Evolutionary conservation across 2,329 filamentous ascomycete genomes (phyloP).

Genomic region (Grosmannia clavigera): DNA sequence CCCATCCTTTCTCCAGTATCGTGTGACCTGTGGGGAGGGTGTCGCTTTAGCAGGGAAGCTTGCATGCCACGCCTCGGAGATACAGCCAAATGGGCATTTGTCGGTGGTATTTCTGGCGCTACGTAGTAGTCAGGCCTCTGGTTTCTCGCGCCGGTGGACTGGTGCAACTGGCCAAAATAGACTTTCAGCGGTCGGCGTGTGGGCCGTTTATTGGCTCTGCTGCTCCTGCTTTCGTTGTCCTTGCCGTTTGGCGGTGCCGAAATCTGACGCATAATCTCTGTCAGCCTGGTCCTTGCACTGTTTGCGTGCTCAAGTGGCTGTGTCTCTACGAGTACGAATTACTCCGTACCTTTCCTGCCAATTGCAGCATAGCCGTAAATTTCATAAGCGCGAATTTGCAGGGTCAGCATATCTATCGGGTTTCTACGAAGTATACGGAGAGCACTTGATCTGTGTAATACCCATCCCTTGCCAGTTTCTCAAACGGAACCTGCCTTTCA

Average conservation of each 20-base stretch:
- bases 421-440: no score
- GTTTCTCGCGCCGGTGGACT: not conserved
- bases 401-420: no score
- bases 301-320: not conserved
- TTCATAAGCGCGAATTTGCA: no score
- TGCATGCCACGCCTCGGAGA: constrained; percentile 5
- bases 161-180: no score
- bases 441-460: no score
- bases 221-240: not conserved
- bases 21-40: not conserved
- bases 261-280: not conserved
- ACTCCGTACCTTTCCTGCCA: no score
- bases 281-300: not conserved
- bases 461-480: no score
- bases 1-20: not conserved
- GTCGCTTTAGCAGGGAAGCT: not conserved
- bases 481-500: no score
- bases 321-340: no score
- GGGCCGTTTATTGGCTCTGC: no score
- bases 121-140: not conserved
- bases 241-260: not conserved
- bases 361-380: not conserved
- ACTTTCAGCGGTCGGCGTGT: no score
- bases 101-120: constrained; percentile 15
- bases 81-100: constrained; percentile 16